Evolutionary conservation across 1,284 basidiomycete genomes (phyloP).

Genomic region (Phellopilus nigrolimitatus): DNA sequence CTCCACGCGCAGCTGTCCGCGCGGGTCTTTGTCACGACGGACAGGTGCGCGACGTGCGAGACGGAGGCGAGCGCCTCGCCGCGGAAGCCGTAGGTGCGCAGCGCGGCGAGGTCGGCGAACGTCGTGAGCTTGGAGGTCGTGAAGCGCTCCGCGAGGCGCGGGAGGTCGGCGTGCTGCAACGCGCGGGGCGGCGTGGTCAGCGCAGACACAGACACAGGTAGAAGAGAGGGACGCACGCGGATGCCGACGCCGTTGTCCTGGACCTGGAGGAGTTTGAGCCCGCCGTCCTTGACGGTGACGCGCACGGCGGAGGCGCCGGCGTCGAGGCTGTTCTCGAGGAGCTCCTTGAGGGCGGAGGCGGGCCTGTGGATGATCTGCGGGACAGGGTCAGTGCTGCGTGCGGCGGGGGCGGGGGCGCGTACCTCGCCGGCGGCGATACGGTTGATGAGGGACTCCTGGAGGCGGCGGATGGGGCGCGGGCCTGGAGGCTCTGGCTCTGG

Average conservation of each 20-base stretch:
- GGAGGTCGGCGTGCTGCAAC: conserved; percentile 64
- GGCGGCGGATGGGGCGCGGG: conserved; percentile 58
- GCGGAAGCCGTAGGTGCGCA: conserved; percentile 94
- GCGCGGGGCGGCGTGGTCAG: background rate
- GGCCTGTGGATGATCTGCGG: conserved; percentile 92
- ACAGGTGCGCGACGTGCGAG: conserved; percentile 88
- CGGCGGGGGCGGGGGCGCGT: conserved; percentile 19
- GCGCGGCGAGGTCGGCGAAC: conserved; percentile 82
- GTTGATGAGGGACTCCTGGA: conserved; percentile 74
- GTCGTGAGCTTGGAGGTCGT: conserved; percentile 91
- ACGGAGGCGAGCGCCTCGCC: conserved; percentile 97
- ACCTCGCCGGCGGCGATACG: conserved; percentile 83
- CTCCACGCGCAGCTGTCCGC: conserved; percentile 84
- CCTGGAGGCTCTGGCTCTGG: conserved; percentile 19
- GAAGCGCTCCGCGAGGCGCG: conserved; percentile 91
- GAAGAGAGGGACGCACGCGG: conserved; percentile 45
- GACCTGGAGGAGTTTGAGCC: conserved; percentile 92
- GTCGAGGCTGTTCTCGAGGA: conserved; percentile 93
- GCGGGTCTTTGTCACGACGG: conserved; percentile 86
- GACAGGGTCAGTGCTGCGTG: background rate
- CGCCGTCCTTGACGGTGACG: conserved; percentile 91
- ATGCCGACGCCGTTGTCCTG: conserved; percentile 97
- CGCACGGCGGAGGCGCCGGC: conserved; percentile 87
- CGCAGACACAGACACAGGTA: background rate
- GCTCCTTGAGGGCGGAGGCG: conserved; percentile 93